phyloP scores from a whole-genome alignment of 257 asterid genomes.

The Capsicum rhomboideum region DNA sequence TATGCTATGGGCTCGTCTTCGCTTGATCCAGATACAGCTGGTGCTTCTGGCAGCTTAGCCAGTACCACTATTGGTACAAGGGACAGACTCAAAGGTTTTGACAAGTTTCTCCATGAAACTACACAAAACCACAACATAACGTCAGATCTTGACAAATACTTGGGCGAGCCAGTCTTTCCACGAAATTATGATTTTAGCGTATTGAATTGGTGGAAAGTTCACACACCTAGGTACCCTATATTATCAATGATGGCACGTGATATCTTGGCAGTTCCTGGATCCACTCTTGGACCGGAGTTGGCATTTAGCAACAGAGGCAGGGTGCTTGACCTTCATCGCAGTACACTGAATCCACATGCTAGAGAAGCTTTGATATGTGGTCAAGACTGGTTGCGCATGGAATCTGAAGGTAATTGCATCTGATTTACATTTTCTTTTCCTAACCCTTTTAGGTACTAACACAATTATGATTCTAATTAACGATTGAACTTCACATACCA shows the following conservation, averaged over 20 bases:
- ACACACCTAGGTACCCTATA: constrained; percentile 90
- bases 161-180: constrained; percentile 89
- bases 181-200: constrained; percentile 76
- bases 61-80: constrained; percentile 41
- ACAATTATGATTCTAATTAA: background rate
- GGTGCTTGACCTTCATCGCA: constrained; percentile 55
- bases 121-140: constrained; percentile 53
- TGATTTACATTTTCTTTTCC: background rate
- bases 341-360: constrained; percentile 54
- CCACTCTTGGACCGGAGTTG: constrained; percentile 66
- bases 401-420: constrained; percentile 52
- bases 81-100: constrained; percentile 87
- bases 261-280: constrained; percentile 67
- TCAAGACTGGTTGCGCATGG: constrained; percentile 77
- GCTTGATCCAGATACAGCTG: constrained; percentile 36
- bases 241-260: constrained; percentile 96
- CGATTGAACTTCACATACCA: constrained; percentile 12
- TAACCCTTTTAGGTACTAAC: background rate
- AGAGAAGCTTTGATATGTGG: constrained; percentile 95
- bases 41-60: constrained; percentile 32
- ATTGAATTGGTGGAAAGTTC: constrained; percentile 99
- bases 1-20: constrained; percentile 51
- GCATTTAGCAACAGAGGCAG: constrained; percentile 59
- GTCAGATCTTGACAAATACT: constrained; percentile 81
- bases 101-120: constrained; percentile 75